Base-by-base conservation (phyloP, 805 yeast species). In the Aciculoconidium aculeatum region DNA sequence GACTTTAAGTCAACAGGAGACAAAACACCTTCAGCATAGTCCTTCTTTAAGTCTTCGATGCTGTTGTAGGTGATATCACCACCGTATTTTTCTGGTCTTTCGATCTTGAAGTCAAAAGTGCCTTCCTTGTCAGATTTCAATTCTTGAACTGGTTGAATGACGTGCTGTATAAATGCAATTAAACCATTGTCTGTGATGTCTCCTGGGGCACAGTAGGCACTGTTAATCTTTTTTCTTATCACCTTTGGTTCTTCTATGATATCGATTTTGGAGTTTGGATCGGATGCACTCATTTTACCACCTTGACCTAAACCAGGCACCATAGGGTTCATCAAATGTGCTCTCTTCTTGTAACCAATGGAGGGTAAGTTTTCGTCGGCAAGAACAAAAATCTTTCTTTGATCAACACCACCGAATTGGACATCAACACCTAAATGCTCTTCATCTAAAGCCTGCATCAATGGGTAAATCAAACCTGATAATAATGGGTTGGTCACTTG, bases 371-470 rank as follows among this genome's bases (percentile, higher is more conserved):
- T 80, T 64, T 92, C 98, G 60, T 92, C 98, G 6, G 98, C 97
- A 31, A 92, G 70, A 15, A 87, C 96, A 45, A 92, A 92, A 51
- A 92, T 92, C 66, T 92, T 92, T 64, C 99, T 79, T 67, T 92
- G 98, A 60, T 92, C 99, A 32, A 92, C 95, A 58, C 99, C 99
- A 44, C 99, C 99, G 50, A 92, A 92, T 65, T 92, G 98, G 14
- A 75, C 95, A 58, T 92, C 99, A 21, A 75, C 86, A 17, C 69
- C 81, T 50, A 92, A 72, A 57, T 80, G 79, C 51, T 92, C 80
- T 61, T 92, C 99, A 58, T 92, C 99, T 36, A 92, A 70, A 5
- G 96, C 96, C 66, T 92, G 99, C 99, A 92, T 92, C 53, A 94
- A 73, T 32, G 99, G 99, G 61, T 92, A 92, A 45, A 92, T 86